phyloP scores from a whole-genome alignment of 2,329 filamentous ascomycete genomes.

The Aureobasidium pullulans region DNA sequence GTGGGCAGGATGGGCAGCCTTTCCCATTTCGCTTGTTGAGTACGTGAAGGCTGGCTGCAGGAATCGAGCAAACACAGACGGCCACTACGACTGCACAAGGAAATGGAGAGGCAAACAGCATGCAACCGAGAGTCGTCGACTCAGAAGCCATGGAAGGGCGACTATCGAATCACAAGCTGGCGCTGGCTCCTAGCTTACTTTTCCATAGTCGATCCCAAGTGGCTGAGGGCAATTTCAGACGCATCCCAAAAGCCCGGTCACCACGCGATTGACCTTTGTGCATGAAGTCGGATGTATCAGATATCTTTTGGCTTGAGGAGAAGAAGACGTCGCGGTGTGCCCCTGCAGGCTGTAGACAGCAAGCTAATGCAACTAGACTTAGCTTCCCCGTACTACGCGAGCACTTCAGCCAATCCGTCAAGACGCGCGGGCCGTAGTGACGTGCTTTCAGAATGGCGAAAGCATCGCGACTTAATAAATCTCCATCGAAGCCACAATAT shows the following conservation, averaged over 20 bases:
- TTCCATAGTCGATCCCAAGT: neutral
- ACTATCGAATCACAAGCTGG: constrained; percentile 9
- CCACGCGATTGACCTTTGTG: constrained; percentile 9
- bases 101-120: constrained; percentile 12
- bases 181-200: neutral
- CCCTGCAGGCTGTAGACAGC: constrained; percentile 6
- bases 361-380: constrained; percentile 9
- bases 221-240: constrained; percentile 12
- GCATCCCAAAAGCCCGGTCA: constrained; percentile 12
- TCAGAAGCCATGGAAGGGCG: neutral
- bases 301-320: constrained; percentile 8
- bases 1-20: neutral
- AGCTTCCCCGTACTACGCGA: constrained; percentile 13
- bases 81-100: constrained; percentile 8
- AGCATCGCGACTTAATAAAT: neutral
- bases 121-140: constrained; percentile 5
- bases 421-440: constrained; percentile 4
- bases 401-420: neutral
- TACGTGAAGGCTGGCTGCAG: constrained; percentile 6
- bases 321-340: neutral
- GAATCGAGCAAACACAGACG: constrained; percentile 11
- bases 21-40: constrained; percentile 6
- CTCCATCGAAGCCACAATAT: neutral
- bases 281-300: constrained; percentile 13
- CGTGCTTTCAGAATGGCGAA: neutral